A percentile compares a stretch with the other conserved stretches of the same genome.
These are phyloP conservation scores for Acacia melanoxylon DNA, from an alignment of 306 rosid species.

Conservation along the genomic window DNA sequence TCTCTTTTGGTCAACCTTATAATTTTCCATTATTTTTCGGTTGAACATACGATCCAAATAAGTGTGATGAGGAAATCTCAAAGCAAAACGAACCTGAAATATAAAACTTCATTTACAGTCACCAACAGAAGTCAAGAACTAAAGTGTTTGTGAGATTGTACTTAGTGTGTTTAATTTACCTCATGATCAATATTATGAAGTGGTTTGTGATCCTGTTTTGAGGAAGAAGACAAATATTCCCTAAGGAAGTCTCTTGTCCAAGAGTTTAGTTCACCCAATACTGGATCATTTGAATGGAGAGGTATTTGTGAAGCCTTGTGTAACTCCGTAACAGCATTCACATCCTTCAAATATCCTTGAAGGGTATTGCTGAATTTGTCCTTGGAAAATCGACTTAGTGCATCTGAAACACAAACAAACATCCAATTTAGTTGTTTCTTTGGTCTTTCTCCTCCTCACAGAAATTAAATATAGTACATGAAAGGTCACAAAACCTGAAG, in stretches of 20 bases:
- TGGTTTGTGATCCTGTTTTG: neutral
- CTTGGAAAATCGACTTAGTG: conserved; percentile 41
- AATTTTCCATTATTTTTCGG: conserved; percentile 34
- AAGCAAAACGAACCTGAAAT: conserved; percentile 40
- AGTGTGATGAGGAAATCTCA: conserved; percentile 42
- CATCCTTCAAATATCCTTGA: conserved; percentile 52
- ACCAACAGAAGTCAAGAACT: neutral
- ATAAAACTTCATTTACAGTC: neutral
- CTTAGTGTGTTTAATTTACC: conserved; percentile 27
- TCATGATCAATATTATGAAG: conserved; percentile 31
- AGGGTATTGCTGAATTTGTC: conserved; percentile 39
- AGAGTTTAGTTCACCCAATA: conserved; percentile 34
- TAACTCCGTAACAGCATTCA: conserved; percentile 43
- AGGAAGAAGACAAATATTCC: neutral
- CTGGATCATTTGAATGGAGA: conserved; percentile 42
- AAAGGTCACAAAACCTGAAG: conserved; percentile 50
- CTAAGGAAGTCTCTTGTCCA: neutral
- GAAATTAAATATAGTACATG: neutral
- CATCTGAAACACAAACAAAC: conserved; percentile 34
- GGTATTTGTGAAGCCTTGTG: conserved; percentile 52
- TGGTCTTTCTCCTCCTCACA: neutral
- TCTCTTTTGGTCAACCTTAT: conserved; percentile 35
- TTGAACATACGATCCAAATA: conserved; percentile 39
- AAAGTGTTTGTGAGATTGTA: neutral
- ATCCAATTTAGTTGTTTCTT: neutral